Evolutionary conservation across 306 rosid genomes (phyloP).

Genomic region (Cicer bijugum): DNA sequence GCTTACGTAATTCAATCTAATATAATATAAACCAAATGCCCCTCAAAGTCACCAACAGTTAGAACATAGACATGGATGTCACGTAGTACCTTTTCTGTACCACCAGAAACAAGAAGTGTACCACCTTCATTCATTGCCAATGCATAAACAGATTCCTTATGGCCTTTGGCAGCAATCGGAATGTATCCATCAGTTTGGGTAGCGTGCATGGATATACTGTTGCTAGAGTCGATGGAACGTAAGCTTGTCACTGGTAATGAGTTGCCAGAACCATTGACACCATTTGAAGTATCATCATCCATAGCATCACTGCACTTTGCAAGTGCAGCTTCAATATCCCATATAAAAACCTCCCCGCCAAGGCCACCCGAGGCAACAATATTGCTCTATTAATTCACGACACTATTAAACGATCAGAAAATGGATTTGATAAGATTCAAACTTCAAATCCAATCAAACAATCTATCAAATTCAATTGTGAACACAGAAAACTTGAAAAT

Average conservation of each 20-base stretch:
- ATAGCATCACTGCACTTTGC: slow-evolving; percentile 64
- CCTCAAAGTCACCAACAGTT: slow-evolving; percentile 15
- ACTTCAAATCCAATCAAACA: slow-evolving; percentile 42
- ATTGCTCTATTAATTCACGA: slow-evolving; percentile 97
- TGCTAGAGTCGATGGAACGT: slow-evolving; percentile 77
- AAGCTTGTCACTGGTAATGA: slow-evolving; percentile 62
- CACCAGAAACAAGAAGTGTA: slow-evolving; percentile 91
- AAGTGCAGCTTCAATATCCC: slow-evolving; percentile 88
- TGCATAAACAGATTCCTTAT: slow-evolving; percentile 96
- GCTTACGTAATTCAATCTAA: slow-evolving; percentile 6
- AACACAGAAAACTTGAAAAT: slow-evolving; percentile 12
- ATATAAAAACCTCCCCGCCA: slow-evolving; percentile 95
- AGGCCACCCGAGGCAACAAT: slow-evolving; percentile 98
- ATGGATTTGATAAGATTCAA: slow-evolving; percentile 54
- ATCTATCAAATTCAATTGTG: slow-evolving; percentile 35
- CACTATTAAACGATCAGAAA: slow-evolving; percentile 82
- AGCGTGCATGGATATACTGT: slow-evolving; percentile 65
- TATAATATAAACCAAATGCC: neutral
- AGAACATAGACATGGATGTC: slow-evolving; percentile 40
- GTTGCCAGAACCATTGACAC: slow-evolving; percentile 67
- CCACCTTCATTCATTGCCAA: slow-evolving; percentile 92
- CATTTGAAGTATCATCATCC: slow-evolving; percentile 74
- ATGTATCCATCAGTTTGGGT: slow-evolving; percentile 76
- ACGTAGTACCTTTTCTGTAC: slow-evolving; percentile 85
- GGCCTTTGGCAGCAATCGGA: slow-evolving; percentile 90